Conservation (phyloP, 192 early-diverging fungal species). For the Linnemannia elongata region DNA sequence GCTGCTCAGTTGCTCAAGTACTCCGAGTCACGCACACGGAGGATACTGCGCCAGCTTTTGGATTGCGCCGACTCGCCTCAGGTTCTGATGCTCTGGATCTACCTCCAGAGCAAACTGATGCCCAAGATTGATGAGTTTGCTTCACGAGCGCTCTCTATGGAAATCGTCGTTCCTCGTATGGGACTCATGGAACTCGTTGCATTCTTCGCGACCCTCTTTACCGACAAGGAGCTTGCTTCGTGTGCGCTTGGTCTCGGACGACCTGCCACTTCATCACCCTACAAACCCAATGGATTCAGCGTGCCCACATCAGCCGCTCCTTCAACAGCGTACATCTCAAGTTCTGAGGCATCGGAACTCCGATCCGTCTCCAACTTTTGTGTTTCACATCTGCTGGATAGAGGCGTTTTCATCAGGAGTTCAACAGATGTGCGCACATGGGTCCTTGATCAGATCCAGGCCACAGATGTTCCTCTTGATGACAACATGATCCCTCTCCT, state of each 20-base stretch:
- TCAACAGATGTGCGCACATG: constrained; percentile 37
- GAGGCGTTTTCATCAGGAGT: constrained; percentile 38
- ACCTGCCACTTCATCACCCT: neutral
- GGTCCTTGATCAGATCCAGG: constrained; percentile 43
- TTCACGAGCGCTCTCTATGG: constrained; percentile 40
- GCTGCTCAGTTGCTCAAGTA: constrained; percentile 50
- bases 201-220: constrained; percentile 29
- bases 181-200: constrained; percentile 37
- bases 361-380: constrained; percentile 38
- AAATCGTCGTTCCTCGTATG: constrained; percentile 30
- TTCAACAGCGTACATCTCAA: neutral
- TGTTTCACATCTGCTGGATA: constrained; percentile 35
- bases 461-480: constrained; percentile 39
- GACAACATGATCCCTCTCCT: constrained; percentile 50
- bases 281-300: neutral
- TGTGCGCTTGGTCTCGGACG: constrained; percentile 43
- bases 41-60: constrained; percentile 31
- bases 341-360: constrained; percentile 11
- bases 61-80: constrained; percentile 36
- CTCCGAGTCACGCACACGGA: constrained; percentile 14
- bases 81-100: constrained; percentile 28
- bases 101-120: constrained; percentile 32
- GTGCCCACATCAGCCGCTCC: neutral
- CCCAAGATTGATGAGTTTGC: constrained; percentile 42
- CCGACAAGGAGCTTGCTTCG: constrained; percentile 26